Conservation (phyloP, 441 rosid genomes). For the Hura crepitans region DNA sequence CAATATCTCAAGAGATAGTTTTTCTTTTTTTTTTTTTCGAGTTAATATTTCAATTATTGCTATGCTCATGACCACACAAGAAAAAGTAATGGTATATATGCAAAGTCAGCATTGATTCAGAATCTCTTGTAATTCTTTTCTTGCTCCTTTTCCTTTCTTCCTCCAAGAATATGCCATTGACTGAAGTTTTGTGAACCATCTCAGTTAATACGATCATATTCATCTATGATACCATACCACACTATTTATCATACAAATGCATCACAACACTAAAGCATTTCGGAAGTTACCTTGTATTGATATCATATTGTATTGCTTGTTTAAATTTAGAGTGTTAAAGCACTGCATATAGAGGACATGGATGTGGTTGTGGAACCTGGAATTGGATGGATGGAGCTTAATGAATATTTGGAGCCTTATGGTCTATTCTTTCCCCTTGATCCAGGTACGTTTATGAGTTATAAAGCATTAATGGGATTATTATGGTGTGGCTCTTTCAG, state of each 20-base stretch:
- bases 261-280: conserved; percentile 1
- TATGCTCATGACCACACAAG: neutral
- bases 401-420: conserved; percentile 79
- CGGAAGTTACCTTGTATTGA: conserved; percentile 9
- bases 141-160: neutral
- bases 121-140: conserved; percentile 1
- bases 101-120: neutral
- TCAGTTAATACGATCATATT: conserved; percentile 5
- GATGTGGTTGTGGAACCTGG: conserved; percentile 97
- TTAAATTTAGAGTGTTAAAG: conserved; percentile 63
- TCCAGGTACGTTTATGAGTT: conserved; percentile 54
- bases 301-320: conserved; percentile 10
- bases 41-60: neutral
- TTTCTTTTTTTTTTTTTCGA: neutral
- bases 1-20: neutral
- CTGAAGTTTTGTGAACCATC: neutral
- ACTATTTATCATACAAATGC: conserved; percentile 3
- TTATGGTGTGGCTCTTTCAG: neutral
- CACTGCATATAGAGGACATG: conserved; percentile 86
- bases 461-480: neutral
- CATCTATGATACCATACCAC: neutral
- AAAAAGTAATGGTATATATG: neutral
- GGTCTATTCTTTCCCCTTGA: conserved; percentile 93
- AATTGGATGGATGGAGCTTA: conserved; percentile 95
- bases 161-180: neutral